phyloP scores from a whole-genome alignment of 2,329 filamentous ascomycete species.

The Thyridium curvatum region DNA sequence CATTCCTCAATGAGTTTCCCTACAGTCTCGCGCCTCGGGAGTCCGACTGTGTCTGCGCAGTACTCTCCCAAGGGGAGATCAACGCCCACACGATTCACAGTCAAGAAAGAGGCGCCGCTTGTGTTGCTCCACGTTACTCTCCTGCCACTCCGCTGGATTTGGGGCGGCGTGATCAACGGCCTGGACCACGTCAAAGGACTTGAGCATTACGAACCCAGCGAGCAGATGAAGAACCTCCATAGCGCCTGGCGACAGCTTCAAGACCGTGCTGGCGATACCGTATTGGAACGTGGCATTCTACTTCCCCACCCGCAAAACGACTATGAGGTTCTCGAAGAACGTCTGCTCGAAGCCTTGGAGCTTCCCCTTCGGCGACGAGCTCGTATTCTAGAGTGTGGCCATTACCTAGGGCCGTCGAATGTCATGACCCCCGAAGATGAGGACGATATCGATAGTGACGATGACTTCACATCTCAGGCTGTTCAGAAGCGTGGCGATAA shows the following conservation, averaged over 20 bases:
- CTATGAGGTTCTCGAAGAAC: conserved; percentile 73
- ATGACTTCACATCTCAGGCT: conserved; percentile 22
- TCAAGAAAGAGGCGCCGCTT: conserved; percentile 53
- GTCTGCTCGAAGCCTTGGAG: conserved; percentile 68
- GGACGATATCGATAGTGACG: conserved; percentile 39
- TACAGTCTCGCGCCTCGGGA: conserved; percentile 51
- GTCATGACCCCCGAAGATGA: conserved; percentile 31
- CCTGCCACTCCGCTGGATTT: conserved; percentile 62
- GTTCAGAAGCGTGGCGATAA: conserved; percentile 18
- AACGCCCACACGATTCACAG: conserved; percentile 53
- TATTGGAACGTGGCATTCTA: conserved; percentile 67
- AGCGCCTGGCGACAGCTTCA: conserved; percentile 62
- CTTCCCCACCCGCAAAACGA: conserved; percentile 74
- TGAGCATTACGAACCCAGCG: conserved; percentile 30
- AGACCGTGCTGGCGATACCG: conserved; percentile 65
- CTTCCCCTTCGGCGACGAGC: conserved; percentile 58
- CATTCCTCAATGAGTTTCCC: conserved; percentile 21
- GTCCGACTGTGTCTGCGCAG: conserved; percentile 42
- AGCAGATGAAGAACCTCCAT: conserved; percentile 43
- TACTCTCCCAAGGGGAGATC: conserved; percentile 46
- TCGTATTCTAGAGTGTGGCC: conserved; percentile 67
- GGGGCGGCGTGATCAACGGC: conserved; percentile 47
- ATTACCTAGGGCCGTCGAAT: conserved; percentile 62
- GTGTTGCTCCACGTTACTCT: conserved; percentile 75
- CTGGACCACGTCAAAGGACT: conserved; percentile 22